Percentiles rank a stretch among this genome's conserved stretches.
Conservation (phyloP, 31 red algal species). For the Asparagopsis taxiformis region DNA sequence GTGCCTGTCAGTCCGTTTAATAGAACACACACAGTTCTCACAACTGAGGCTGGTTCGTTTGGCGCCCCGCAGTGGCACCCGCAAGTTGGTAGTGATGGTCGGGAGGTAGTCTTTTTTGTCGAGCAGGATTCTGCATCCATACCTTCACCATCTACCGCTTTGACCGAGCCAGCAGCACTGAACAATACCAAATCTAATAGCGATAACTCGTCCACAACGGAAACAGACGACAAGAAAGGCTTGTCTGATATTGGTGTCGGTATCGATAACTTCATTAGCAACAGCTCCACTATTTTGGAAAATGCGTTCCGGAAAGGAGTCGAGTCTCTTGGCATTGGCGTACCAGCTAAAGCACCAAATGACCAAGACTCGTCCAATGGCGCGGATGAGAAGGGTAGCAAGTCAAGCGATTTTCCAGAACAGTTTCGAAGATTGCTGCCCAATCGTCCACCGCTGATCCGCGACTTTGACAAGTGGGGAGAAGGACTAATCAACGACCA, state of each 20-base stretch:
- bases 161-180: too few relatives aligned
- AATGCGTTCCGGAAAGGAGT: constrained; percentile 43
- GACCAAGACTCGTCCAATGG: constrained; percentile 12
- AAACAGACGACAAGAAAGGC: neutral
- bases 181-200: too few relatives aligned
- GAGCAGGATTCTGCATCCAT: constrained; percentile 20
- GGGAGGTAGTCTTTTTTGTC: constrained; percentile 60
- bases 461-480: constrained; percentile 5
- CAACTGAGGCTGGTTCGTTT: constrained; percentile 36
- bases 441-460: constrained; percentile 5
- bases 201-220: too few relatives aligned
- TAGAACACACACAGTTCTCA: constrained; percentile 9
- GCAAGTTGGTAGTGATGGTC: constrained; percentile 27
- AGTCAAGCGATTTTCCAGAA: constrained; percentile 10
- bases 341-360: neutral
- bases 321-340: constrained; percentile 30
- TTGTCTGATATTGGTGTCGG: constrained; percentile 6
- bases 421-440: constrained; percentile 27
- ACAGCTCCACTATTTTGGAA: constrained; percentile 16
- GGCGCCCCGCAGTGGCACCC: constrained; percentile 70
- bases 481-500: constrained; percentile 11
- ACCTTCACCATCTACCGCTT: too few relatives aligned
- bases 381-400: constrained; percentile 1
- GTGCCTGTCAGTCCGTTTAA: constrained; percentile 15
- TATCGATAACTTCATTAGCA: constrained; percentile 45